Percentiles rank a stretch among this genome's conserved stretches.
These are phyloP conservation scores for Geosmithia flava DNA, from an alignment of 2,329 filamentous ascomycete genomes.

Conservation along the genomic window DNA sequence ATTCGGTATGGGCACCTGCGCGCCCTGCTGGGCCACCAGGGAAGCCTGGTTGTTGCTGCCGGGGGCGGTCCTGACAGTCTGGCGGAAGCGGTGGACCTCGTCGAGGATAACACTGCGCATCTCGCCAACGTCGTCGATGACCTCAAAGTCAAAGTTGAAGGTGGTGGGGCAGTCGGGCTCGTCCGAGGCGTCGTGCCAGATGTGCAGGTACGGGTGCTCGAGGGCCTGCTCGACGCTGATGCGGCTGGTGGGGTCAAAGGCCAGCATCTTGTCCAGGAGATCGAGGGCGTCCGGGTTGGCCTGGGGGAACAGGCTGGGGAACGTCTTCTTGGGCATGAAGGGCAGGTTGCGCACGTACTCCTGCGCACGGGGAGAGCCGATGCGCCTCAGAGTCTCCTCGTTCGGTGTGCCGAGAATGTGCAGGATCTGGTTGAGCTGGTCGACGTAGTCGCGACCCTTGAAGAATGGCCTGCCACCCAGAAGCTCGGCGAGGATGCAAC, in stretches of 20 bases:
- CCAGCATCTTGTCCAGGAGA: slow-evolving; percentile 91
- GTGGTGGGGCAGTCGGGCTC: slow-evolving; percentile 87
- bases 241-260: slow-evolving; percentile 87
- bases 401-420: slow-evolving; percentile 96
- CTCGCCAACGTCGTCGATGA: slow-evolving; percentile 86
- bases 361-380: slow-evolving; percentile 89
- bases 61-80: slow-evolving; percentile 40
- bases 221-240: slow-evolving; percentile 92
- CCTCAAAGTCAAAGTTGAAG: slow-evolving; percentile 97
- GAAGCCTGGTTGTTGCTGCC: slow-evolving; percentile 17
- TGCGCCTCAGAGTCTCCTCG: slow-evolving; percentile 85
- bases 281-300: slow-evolving; percentile 95
- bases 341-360: slow-evolving; percentile 97
- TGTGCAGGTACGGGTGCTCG: slow-evolving; percentile 90
- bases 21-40: slow-evolving; percentile 21
- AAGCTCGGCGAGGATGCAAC: slow-evolving; percentile 92
- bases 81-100: slow-evolving; percentile 83
- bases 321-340: slow-evolving; percentile 87
- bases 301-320: slow-evolving; percentile 78
- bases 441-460: slow-evolving; percentile 97
- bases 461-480: slow-evolving; percentile 96
- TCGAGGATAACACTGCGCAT: slow-evolving; percentile 97
- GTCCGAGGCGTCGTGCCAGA: slow-evolving; percentile 97
- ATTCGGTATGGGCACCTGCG: slow-evolving; percentile 37
- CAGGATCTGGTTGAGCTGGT: slow-evolving; percentile 98